Evolutionary conservation across 2,329 filamentous ascomycete genomes (phyloP), one percentile per base, ranked within the genome.

Genomic region (Ambrosiella xylebori): DNA sequence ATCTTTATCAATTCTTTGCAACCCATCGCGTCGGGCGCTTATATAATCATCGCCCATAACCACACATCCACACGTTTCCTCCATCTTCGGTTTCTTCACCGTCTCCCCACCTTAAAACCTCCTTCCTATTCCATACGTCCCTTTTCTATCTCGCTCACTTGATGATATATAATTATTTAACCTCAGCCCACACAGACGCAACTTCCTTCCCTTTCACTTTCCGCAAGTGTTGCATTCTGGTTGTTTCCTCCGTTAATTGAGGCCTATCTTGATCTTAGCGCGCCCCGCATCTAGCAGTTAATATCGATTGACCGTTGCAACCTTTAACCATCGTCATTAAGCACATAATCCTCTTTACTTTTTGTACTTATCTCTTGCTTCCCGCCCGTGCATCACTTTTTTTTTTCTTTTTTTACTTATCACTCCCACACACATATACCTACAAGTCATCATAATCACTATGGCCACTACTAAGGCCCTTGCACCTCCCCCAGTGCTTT

Each of bases 401-500:
- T 47, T 2, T 47, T 15, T 17, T 47, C 40, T 39, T 17, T 40
- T 8, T 47, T 47, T 15, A 8, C n/a, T 7, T 41, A 41, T n/a
- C 40, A 41, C 40, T 41, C 5, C 40, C 40, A 41, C 3, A 41
- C 40, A 41, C 40, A 41, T 6, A 41, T 38, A 41, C 53, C 53
- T 55, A 55, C 47, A 13, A 15, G 19, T 15, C n/a, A 15, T 36
- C 47, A 38, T 53, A 53, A 36, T 15, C 12, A 53, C 27, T 11
- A 57, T 57, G 47, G 38, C 56, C 17, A 13, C 59, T 36, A 53
- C 56, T 2, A 38, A 59, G 12, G 50, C 53, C 36, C 54, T 57
- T 19, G 51, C 50, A n/a, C 39, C 52, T 7, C 56, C 59, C 11
- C 59, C 56, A 9, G 52, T 58, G 27, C 44, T 60, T 44, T 51